Evolutionary conservation across 2,329 filamentous ascomycete species (phyloP), one percentile per base, ranked within the genome.

Genomic region (Aspergillus terreus): DNA sequence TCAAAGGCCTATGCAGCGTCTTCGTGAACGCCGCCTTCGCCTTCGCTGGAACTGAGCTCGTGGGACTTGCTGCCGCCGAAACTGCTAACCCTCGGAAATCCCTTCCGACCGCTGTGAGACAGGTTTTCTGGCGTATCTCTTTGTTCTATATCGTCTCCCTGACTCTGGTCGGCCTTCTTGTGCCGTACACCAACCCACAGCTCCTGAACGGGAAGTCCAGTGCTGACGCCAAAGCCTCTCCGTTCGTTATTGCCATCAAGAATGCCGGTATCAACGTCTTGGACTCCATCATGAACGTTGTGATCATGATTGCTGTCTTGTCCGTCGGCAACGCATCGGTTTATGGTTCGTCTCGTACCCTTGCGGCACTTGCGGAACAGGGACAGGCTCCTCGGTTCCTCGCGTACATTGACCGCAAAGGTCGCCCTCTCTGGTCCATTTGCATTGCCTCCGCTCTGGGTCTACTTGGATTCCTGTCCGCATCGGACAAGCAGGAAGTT

Each of bases 91-190:
- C 82, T 33, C 71, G 76, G 52, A 81, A 94, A 66, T 88, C 87
- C 1, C 78, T 96, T 0, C 92, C 92, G 0, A 90, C 85, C 0
- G 92, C 92, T 11, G 84, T 95, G 63, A 95, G 95, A 74, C 91
- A 95, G 69, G 90, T 96, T 19, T 96, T 96, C 71, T 96, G 92
- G 91, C 86, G 92, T 63, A 95, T 96, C 65, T 84, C 85, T 3
- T 79, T 95, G 51, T 96, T 96, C 76, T 96, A 96, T 73, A 80
- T 96, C 46, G 84, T 95, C 32, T 88, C 88, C 1, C 79, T 96
- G 10, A 83, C 84, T 4, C 76, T 96, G 4, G 84, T 96, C 51
- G 90, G 92, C 23, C 79, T 96, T 1, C 78, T 96, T 2, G 90
- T 96, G 0, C 87, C 86, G 0, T 92, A 87, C 68, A 74, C 82